phyloP scores from a whole-genome alignment of 1,284 basidiomycete genomes.

The Phylloboletellus chloephorus region DNA sequence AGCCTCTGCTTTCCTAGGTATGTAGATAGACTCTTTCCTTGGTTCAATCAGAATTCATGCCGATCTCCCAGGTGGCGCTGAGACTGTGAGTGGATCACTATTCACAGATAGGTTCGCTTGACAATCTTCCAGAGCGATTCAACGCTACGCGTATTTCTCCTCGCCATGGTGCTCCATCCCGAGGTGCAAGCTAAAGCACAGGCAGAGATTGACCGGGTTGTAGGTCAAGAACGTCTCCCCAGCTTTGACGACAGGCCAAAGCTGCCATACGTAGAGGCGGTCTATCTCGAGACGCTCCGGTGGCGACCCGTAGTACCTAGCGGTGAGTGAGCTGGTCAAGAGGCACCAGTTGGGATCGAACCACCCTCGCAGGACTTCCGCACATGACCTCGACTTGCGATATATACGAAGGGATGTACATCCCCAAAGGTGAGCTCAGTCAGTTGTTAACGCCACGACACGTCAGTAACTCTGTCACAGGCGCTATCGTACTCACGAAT shows the following conservation, averaged over 20 bases:
- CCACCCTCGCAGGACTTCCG: slow-evolving; percentile 20
- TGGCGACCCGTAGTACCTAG: slow-evolving; percentile 24
- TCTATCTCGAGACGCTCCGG: slow-evolving; percentile 23
- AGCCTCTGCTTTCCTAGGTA: slow-evolving; percentile 26
- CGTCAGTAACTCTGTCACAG: slow-evolving; percentile 10
- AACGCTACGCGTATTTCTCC: slow-evolving; percentile 19
- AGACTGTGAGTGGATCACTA: slow-evolving; percentile 20
- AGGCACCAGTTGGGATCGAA: neutral
- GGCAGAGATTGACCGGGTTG: slow-evolving; percentile 26
- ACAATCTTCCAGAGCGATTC: slow-evolving; percentile 15
- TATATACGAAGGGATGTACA: slow-evolving; percentile 31
- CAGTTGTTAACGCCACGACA: neutral
- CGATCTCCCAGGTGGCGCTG: slow-evolving; percentile 22
- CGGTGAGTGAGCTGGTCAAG: slow-evolving; percentile 14
- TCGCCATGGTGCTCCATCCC: slow-evolving; percentile 31
- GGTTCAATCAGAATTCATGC: neutral
- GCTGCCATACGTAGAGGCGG: slow-evolving; percentile 27
- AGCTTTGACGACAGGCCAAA: slow-evolving; percentile 23
- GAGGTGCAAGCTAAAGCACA: slow-evolving; percentile 23
- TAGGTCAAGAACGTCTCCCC: slow-evolving; percentile 28
- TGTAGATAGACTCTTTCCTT: neutral
- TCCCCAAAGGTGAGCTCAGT: slow-evolving; percentile 26
- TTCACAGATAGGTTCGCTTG: neutral
- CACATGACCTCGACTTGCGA: slow-evolving; percentile 25
- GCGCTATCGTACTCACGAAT: slow-evolving; percentile 22